Evolutionary conservation across 306 rosid species (phyloP).

Genomic region (Abrus pulchellus): DNA sequence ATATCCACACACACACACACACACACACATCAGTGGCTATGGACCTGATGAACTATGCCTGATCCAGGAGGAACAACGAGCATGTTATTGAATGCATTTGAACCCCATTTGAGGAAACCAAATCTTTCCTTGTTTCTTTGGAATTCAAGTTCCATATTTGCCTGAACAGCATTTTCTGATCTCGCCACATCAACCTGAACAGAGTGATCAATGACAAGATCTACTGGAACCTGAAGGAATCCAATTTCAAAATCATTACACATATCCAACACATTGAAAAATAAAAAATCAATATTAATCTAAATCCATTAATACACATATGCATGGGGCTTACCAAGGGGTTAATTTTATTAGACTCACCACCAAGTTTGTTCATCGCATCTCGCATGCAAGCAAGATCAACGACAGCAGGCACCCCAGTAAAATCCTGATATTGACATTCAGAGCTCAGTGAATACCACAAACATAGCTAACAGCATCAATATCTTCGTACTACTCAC

Average conservation of each 20-base stretch:
- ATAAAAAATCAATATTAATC: not conserved
- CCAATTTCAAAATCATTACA: slow-evolving; percentile 38
- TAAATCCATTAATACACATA: slow-evolving; percentile 25
- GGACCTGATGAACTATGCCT: slow-evolving; percentile 95
- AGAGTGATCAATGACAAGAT: slow-evolving; percentile 98
- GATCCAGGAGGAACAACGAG: slow-evolving; percentile 98
- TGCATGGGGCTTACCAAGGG: slow-evolving; percentile 76
- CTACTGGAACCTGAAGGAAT: slow-evolving; percentile 84
- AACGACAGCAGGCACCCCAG: slow-evolving; percentile 98
- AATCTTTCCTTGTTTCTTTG: slow-evolving; percentile 86
- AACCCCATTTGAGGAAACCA: slow-evolving; percentile 98
- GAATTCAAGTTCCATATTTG: slow-evolving; percentile 92
- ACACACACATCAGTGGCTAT: slow-evolving; percentile 14
- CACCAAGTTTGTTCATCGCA: slow-evolving; percentile 93
- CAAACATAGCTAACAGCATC: slow-evolving; percentile 14
- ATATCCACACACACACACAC: slow-evolving; percentile 4
- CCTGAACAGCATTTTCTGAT: slow-evolving; percentile 93
- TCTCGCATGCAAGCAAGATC: slow-evolving; percentile 99
- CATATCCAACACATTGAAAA: not conserved
- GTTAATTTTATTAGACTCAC: slow-evolving; percentile 91
- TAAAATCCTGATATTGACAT: slow-evolving; percentile 78
- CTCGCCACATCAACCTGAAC: slow-evolving; percentile 98
- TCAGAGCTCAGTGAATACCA: slow-evolving; percentile 32
- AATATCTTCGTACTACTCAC: slow-evolving; percentile 50
- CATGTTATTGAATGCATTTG: slow-evolving; percentile 89